These are phyloP conservation scores for Miamiensis avidus DNA, from an alignment of 169 alveolate species.

Conservation along the genomic window DNA sequence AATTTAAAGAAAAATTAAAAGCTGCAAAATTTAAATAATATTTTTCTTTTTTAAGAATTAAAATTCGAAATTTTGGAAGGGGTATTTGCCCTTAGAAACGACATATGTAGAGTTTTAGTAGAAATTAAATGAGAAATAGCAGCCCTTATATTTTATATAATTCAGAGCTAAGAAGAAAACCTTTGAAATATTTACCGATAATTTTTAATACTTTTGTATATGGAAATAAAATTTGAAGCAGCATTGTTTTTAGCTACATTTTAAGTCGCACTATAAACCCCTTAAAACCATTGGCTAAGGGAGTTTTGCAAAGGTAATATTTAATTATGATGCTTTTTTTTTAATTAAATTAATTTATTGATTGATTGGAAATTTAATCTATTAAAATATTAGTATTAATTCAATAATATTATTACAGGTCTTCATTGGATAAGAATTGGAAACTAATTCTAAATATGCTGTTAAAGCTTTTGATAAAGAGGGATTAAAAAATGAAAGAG, in stretches of 20 bases:
- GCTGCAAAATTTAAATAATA: too few relatives aligned
- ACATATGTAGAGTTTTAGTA: neutral
- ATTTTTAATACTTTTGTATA: too few relatives aligned
- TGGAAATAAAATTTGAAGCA: neutral
- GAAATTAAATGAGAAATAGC: too few relatives aligned
- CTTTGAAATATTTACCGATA: neutral
- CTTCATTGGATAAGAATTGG: neutral
- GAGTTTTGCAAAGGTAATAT: neutral
- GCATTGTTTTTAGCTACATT: neutral
- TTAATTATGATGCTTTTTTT: too few relatives aligned
- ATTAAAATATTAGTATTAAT: too few relatives aligned
- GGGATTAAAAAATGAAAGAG: neutral
- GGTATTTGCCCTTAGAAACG: neutral
- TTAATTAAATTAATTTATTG: too few relatives aligned
- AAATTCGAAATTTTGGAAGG: neutral
- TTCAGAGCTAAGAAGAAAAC: neutral
- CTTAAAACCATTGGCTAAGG: neutral
- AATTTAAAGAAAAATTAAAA: too few relatives aligned
- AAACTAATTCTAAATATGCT: neutral
- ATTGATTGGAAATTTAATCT: neutral
- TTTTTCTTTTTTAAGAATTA: neutral
- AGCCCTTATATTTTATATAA: neutral
- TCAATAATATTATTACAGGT: neutral
- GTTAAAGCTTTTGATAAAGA: neutral
- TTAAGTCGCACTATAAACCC: neutral